Evolutionary conservation across 2,329 filamentous ascomycete species (phyloP), one percentile per base, ranked within the genome.

Genomic region (Macrophomina phaseolina): DNA sequence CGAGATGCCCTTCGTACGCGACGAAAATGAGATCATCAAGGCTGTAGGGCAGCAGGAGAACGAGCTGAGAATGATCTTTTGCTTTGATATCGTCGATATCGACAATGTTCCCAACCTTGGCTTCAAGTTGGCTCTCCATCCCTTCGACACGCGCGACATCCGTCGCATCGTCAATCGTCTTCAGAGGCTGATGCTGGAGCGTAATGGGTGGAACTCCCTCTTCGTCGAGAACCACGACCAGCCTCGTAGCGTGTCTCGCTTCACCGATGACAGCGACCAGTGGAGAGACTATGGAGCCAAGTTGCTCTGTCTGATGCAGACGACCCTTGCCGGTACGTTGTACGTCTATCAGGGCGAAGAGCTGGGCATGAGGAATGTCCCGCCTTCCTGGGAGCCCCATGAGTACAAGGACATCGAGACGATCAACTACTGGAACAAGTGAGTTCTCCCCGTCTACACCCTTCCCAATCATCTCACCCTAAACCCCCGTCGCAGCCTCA

Each of bases 181-280:
- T 2, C 76, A 78, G 64, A 70, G 72, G 49, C 68, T 78, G 3
- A 73, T 76, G 65, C 72, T 73, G 48, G 68, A 71, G 5, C 73
- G 73, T 40, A 74, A 78, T 52, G 76, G 75, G 48, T 79, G 84
- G 84, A 86, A 84, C 67, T 80, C 78, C 9, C 72, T 85, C 18
- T 86, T 85, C 74, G 77, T 83, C 46, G 84, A 86, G 70, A 86
- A 86, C 69, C 84, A 86, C 73, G 84, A 85, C 69, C 83, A 85
- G 69, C 80, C 83, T 4, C 78, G 84, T 40, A 81, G 79, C 23
- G 80, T 86, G 34, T 79, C 77, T 5, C 80, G 83, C 52, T 85
- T 82, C 71, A 79, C 78, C 5, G 81, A 81, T 45, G 84, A 85
- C 70, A 77, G 76, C 11, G 81, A 83, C 49, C 72, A 78, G 70